phyloP scores from a whole-genome alignment of 2,329 filamentous ascomycete species.

The Alternaria dauci region DNA sequence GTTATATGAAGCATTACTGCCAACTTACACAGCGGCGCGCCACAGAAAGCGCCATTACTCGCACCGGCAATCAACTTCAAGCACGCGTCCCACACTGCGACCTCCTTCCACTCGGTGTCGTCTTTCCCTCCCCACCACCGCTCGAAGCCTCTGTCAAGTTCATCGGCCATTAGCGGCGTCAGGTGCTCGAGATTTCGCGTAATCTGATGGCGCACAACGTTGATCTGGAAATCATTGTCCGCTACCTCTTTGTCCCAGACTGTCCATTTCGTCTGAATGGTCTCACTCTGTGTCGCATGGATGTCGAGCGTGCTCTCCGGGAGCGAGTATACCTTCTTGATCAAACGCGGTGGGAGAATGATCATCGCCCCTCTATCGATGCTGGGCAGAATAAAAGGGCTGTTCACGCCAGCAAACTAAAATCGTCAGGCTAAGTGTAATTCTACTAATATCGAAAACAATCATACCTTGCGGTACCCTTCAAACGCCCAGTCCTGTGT shows the following conservation, averaged over 20 bases:
- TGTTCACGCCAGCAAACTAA: slow-evolving; percentile 18
- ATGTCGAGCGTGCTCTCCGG: slow-evolving; percentile 22
- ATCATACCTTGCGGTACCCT: slow-evolving; percentile 23
- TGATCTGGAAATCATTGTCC: slow-evolving; percentile 26
- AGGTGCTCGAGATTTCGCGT: slow-evolving; percentile 23
- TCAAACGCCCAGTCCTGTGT: slow-evolving; percentile 26
- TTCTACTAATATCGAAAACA: background rate
- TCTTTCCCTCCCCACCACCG: slow-evolving; percentile 19
- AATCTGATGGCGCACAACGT: slow-evolving; percentile 27
- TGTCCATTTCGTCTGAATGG: slow-evolving; percentile 28
- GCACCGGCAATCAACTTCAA: slow-evolving; percentile 24
- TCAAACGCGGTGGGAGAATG: slow-evolving; percentile 22
- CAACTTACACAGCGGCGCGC: slow-evolving; percentile 24
- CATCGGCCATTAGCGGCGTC: slow-evolving; percentile 25
- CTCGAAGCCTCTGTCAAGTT: slow-evolving; percentile 21
- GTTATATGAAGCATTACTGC: background rate
- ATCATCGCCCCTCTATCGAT: slow-evolving; percentile 27
- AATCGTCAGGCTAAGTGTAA: background rate
- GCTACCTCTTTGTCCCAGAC: slow-evolving; percentile 24
- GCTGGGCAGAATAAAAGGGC: slow-evolving; percentile 22
- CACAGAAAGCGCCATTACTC: slow-evolving; percentile 26
- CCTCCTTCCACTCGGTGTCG: slow-evolving; percentile 24
- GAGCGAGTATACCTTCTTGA: slow-evolving; percentile 23
- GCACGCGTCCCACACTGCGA: slow-evolving; percentile 24
- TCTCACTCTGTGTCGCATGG: slow-evolving; percentile 23